These are phyloP conservation scores for Backusella parvicylindrica DNA, from an alignment of 192 early-diverging fungal genomes.

Conservation along the genomic window DNA sequence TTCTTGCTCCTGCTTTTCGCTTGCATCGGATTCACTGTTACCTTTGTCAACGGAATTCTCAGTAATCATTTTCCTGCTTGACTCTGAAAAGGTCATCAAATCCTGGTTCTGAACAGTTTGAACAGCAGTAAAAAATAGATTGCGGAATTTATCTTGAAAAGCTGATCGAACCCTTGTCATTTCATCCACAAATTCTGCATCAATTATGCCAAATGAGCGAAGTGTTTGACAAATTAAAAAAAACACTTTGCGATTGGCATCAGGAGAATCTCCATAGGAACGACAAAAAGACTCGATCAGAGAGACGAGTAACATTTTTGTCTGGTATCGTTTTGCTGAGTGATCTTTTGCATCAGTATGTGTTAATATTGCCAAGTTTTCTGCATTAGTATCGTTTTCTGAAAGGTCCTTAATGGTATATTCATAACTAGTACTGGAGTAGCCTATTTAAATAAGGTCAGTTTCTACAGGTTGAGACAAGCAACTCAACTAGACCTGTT, in stretches of 20 bases:
- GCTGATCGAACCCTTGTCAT: constrained; percentile 77
- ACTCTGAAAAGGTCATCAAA: background rate
- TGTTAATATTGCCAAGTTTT: background rate
- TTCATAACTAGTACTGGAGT: background rate
- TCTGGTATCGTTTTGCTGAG: constrained; percentile 47
- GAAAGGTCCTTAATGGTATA: background rate
- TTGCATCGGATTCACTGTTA: background rate
- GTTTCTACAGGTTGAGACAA: background rate
- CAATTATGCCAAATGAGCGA: constrained; percentile 79
- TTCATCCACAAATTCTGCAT: constrained; percentile 64
- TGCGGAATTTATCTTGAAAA: constrained; percentile 83
- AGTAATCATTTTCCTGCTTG: background rate
- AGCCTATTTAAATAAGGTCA: background rate
- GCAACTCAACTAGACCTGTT: background rate
- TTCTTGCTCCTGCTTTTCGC: background rate
- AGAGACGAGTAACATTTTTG: constrained; percentile 80
- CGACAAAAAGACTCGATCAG: constrained; percentile 89
- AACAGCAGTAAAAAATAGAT: constrained; percentile 79
- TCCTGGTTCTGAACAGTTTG: constrained; percentile 55
- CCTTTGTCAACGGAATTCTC: background rate
- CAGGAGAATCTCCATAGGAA: constrained; percentile 82
- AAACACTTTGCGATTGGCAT: constrained; percentile 82
- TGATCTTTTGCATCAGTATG: background rate
- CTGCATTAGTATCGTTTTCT: background rate
- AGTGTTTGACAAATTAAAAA: constrained; percentile 87